Conservation (phyloP, 2,329 filamentous ascomycete genomes). For the Alternaria triticina region DNA sequence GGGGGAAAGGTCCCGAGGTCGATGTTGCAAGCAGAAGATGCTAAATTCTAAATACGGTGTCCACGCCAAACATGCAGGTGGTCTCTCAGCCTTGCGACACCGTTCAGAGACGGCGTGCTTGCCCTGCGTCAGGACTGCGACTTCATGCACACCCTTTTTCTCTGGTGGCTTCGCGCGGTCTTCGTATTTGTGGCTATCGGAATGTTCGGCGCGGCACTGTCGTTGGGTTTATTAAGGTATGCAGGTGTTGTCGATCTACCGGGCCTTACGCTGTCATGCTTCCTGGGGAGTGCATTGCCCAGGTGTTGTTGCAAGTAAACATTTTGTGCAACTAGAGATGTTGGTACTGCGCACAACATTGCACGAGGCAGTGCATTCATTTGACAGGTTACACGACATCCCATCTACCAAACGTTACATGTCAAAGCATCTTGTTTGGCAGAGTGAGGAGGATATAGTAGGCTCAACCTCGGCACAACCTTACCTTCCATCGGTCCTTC, state of each 20-base stretch:
- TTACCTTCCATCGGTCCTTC: not conserved
- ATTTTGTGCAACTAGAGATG: not conserved
- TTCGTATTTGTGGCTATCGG: not conserved
- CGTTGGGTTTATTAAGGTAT: not conserved
- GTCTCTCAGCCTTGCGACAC: not conserved
- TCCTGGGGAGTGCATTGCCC: not conserved
- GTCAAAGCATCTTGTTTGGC: not conserved
- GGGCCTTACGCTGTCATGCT: not conserved
- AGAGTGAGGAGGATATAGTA: not conserved
- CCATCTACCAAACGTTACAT: not conserved
- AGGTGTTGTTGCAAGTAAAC: not conserved
- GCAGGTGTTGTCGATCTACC: constrained; percentile 1
- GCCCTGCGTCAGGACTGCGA: not conserved
- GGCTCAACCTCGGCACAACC: not conserved
- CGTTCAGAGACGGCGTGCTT: not conserved
- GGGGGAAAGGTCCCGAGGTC: not conserved
- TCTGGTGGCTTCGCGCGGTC: not conserved
- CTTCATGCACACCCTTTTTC: not conserved
- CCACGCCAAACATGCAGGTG: not conserved
- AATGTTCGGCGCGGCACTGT: not conserved
- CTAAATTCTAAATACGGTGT: not conserved
- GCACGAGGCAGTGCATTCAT: not conserved
- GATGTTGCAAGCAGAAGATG: not conserved
- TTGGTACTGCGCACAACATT: not conserved
- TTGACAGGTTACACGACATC: not conserved